A percentile compares a stretch with the other conserved stretches of the same genome.
These are phyloP conservation scores for Tremella yokohamensis DNA, from an alignment of 768 basidiomycete genomes.

Conservation along the genomic window DNA sequence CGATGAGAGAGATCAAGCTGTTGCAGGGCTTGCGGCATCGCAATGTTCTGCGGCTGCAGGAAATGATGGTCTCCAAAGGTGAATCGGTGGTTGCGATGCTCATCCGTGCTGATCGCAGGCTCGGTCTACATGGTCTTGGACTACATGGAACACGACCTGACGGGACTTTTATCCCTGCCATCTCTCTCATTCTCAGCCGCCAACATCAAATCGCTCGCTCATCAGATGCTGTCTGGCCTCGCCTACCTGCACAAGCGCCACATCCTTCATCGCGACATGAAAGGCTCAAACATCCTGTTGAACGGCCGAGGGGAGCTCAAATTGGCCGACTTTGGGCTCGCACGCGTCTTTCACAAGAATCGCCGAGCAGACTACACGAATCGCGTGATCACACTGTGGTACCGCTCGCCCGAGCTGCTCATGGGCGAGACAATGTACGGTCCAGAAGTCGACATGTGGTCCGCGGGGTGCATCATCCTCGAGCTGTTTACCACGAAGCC, in stretches of 20 bases:
- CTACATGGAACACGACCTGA: slow-evolving; percentile 98
- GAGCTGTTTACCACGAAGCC: slow-evolving; percentile 94
- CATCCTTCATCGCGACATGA: slow-evolving; percentile 97
- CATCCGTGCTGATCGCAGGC: slow-evolving; percentile 56
- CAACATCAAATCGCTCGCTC: slow-evolving; percentile 90
- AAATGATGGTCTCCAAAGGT: slow-evolving; percentile 99
- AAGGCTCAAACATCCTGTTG: slow-evolving; percentile 95
- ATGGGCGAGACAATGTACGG: slow-evolving; percentile 96
- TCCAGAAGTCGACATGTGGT: slow-evolving; percentile 99
- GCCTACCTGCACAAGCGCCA: slow-evolving; percentile 93
- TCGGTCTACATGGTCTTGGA: slow-evolving; percentile 99
- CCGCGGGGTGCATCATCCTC: slow-evolving; percentile 99
- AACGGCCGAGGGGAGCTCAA: slow-evolving; percentile 89
- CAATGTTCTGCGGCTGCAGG: slow-evolving; percentile 83
- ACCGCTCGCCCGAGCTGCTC: slow-evolving; percentile 88
- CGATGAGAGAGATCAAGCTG: slow-evolving; percentile 97
- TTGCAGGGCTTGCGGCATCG: slow-evolving; percentile 83
- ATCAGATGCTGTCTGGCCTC: slow-evolving; percentile 91
- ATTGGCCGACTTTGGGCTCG: slow-evolving; percentile 94
- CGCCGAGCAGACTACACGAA: slow-evolving; percentile 95
- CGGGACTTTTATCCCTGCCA: slow-evolving; percentile 85
- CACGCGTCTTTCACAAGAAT: slow-evolving; percentile 90
- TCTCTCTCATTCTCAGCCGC: slow-evolving; percentile 79
- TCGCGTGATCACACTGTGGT: slow-evolving; percentile 97
- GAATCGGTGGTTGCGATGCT: slow-evolving; percentile 27